Evolutionary conservation across 2,329 filamentous ascomycete genomes (phyloP).

Genomic region (Trichophyton mentagrophytes): DNA sequence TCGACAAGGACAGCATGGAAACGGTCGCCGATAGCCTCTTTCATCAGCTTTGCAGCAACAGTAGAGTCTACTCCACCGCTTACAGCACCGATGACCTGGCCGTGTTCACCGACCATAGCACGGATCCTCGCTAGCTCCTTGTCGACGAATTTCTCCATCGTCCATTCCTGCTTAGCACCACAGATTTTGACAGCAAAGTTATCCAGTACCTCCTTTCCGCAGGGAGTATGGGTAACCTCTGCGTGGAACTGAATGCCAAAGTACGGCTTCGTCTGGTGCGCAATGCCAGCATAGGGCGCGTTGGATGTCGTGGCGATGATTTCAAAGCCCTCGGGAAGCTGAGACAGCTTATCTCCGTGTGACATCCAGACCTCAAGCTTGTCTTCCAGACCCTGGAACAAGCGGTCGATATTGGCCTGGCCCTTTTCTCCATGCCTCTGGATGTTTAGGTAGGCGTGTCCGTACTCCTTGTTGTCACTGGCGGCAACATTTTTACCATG

Average conservation of each 20-base stretch:
- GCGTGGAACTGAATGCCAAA: constrained; percentile 86
- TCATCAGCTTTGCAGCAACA: constrained; percentile 75
- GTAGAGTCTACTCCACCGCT: constrained; percentile 82
- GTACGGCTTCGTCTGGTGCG: constrained; percentile 47
- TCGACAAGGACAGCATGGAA: constrained; percentile 79
- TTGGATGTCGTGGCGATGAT: constrained; percentile 64
- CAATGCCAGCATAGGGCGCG: constrained; percentile 61
- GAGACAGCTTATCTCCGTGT: constrained; percentile 72
- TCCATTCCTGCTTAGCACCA: constrained; percentile 63
- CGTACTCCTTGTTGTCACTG: constrained; percentile 58
- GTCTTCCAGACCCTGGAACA: constrained; percentile 66
- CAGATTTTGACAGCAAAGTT: constrained; percentile 85
- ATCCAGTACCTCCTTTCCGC: constrained; percentile 55
- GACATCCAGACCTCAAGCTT: constrained; percentile 70
- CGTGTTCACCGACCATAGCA: constrained; percentile 64
- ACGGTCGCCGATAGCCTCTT: constrained; percentile 70
- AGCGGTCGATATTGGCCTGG: constrained; percentile 47
- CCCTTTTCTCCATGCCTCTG: constrained; percentile 38
- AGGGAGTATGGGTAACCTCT: constrained; percentile 58
- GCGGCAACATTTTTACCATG: constrained; percentile 53
- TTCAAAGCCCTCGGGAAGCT: constrained; percentile 59
- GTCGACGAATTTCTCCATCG: constrained; percentile 70
- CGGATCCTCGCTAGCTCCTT: constrained; percentile 72
- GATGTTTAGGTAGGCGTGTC: constrained; percentile 54
- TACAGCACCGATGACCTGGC: constrained; percentile 69